A percentile compares a stretch with the other conserved stretches of the same genome.
Evolutionary conservation across 345 rosid species (phyloP).

Genomic region (Eutrema heterophyllum): DNA sequence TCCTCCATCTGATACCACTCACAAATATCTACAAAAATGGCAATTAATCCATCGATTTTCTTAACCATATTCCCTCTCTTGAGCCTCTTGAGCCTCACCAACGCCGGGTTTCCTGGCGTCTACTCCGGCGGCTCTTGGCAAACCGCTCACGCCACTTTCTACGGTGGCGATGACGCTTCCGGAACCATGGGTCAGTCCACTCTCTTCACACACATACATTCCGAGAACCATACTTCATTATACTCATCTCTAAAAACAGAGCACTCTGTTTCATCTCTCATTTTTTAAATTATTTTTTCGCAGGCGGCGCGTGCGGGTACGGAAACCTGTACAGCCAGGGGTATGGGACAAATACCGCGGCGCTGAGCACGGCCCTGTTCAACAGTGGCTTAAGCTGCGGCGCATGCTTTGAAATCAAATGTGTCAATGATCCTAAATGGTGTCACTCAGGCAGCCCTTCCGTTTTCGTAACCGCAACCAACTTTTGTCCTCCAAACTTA

Average conservation of each 20-base stretch:
- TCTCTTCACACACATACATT: background rate
- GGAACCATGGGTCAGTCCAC: conserved; percentile 74
- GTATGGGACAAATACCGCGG: conserved; percentile 75
- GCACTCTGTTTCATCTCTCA: background rate
- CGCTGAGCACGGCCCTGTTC: conserved; percentile 67
- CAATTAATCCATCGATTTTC: background rate
- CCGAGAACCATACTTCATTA: background rate
- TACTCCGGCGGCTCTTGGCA: conserved; percentile 64
- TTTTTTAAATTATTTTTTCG: background rate
- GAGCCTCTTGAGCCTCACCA: conserved; percentile 18
- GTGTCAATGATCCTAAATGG: conserved; percentile 57
- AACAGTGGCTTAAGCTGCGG: conserved; percentile 68
- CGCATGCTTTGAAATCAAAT: conserved; percentile 67
- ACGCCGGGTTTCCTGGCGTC: conserved; percentile 59
- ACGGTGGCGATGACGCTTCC: conserved; percentile 84
- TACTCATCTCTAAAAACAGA: conserved; percentile 9
- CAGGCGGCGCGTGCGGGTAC: conserved; percentile 76
- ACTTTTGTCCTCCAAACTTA: conserved; percentile 63
- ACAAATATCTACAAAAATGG: conserved; percentile 10
- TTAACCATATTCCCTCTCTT: conserved; percentile 26
- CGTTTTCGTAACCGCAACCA: conserved; percentile 62
- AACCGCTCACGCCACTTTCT: conserved; percentile 87
- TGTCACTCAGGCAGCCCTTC: conserved; percentile 66
- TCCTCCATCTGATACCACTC: background rate
- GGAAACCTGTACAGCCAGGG: conserved; percentile 73